These are phyloP conservation scores for Fonsecaea multimorphosa DNA, from an alignment of 2,329 filamentous ascomycete genomes.

Conservation along the genomic window DNA sequence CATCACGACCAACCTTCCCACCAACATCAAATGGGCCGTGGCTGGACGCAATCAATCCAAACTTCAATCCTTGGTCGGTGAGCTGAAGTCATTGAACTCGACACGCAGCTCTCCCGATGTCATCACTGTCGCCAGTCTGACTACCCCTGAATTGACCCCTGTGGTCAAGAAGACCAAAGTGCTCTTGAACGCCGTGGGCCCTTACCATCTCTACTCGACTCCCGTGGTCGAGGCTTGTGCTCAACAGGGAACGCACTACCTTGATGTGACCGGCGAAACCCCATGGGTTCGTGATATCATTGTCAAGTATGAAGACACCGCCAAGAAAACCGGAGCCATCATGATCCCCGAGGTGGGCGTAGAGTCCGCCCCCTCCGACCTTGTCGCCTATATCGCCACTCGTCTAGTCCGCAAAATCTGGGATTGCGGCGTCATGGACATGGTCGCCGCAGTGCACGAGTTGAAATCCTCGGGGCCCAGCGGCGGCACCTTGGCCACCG, in stretches of 20 bases:
- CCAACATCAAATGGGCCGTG: conserved; percentile 83
- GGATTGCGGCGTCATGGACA: conserved; percentile 56
- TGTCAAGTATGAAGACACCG: conserved; percentile 64
- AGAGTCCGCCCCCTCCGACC: conserved; percentile 66
- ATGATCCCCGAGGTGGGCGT: conserved; percentile 67
- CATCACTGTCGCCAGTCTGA: conserved; percentile 45
- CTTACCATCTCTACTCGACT: conserved; percentile 69
- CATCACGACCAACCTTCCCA: conserved; percentile 72
- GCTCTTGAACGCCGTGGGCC: conserved; percentile 66
- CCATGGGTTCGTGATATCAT: conserved; percentile 70
- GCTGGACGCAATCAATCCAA: conserved; percentile 82
- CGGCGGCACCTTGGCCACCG: conserved; percentile 70
- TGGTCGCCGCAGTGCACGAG: conserved; percentile 61
- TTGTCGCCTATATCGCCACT: conserved; percentile 60
- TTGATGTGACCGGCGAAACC: conserved; percentile 70
- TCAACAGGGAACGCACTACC: conserved; percentile 68
- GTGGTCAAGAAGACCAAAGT: conserved; percentile 63
- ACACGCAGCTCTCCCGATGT: conserved; percentile 74
- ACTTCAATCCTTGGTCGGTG: conserved; percentile 70
- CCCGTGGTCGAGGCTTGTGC: conserved; percentile 70
- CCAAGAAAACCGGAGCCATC: conserved; percentile 66
- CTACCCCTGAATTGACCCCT: conserved; percentile 56
- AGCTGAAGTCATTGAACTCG: conserved; percentile 69
- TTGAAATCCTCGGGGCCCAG: conserved; percentile 59
- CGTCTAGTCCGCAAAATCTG: conserved; percentile 60